Percentiles rank a stretch among this genome's conserved stretches.
Conservation (phyloP, 2,329 filamentous ascomycete species). For the Phaeosphaeria sp. region DNA sequence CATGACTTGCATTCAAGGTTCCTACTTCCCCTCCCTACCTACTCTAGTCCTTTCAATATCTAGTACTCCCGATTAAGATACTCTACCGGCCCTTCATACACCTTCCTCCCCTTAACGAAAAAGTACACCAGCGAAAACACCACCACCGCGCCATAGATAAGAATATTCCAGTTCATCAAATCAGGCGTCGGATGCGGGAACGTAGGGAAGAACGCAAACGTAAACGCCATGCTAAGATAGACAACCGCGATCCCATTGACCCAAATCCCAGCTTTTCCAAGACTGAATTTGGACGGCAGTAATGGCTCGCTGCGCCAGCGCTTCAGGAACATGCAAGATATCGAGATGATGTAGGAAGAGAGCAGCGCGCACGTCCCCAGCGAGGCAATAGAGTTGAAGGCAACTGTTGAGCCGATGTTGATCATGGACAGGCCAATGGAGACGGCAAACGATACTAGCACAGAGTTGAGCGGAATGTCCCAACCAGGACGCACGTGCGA, state of each 20-base stretch:
- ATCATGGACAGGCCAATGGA: slow-evolving; percentile 54
- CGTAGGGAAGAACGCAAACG: slow-evolving; percentile 56
- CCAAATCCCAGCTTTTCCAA: slow-evolving; percentile 54
- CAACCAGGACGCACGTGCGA: slow-evolving; percentile 24
- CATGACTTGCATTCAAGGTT: too few species aligned
- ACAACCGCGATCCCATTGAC: slow-evolving; percentile 52
- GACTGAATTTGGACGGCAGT: slow-evolving; percentile 53
- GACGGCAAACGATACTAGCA: slow-evolving; percentile 52
- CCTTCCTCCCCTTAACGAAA: slow-evolving; percentile 47
- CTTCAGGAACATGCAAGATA: slow-evolving; percentile 56
- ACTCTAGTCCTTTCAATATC: neutral
- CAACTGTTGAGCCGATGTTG: slow-evolving; percentile 55
- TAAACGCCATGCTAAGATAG: slow-evolving; percentile 50
- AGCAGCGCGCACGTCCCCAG: slow-evolving; percentile 30
- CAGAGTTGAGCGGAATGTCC: slow-evolving; percentile 52
- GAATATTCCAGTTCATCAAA: slow-evolving; percentile 58
- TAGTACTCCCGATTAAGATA: slow-evolving; percentile 24
- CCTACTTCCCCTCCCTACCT: too few species aligned
- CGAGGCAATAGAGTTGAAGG: slow-evolving; percentile 35
- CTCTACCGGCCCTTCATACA: slow-evolving; percentile 48
- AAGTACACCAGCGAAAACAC: slow-evolving; percentile 55
- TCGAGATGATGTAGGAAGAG: slow-evolving; percentile 49
- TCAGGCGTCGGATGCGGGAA: slow-evolving; percentile 31
- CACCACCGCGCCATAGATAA: slow-evolving; percentile 55
- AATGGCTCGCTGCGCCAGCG: slow-evolving; percentile 51